Evolutionary conservation across 2,329 filamentous ascomycete species (phyloP).

Genomic region (Magnaporthiopsis rhizophila): DNA sequence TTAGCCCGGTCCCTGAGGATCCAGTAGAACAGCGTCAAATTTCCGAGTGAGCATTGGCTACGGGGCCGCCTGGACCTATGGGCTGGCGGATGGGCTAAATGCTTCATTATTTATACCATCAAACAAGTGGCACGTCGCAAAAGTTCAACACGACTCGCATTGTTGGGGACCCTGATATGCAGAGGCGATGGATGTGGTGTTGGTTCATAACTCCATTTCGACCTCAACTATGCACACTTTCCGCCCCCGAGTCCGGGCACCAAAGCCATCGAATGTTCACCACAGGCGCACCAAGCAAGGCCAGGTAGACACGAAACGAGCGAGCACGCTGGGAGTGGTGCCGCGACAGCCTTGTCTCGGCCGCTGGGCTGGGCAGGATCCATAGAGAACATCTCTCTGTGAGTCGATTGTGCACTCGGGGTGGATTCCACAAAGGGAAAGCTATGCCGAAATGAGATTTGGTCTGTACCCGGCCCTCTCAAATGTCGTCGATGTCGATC

Average conservation of each 20-base stretch:
- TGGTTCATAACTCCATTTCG: neutral
- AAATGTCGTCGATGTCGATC: conserved; percentile 94
- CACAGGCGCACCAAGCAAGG: neutral
- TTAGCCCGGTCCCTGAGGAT: neutral
- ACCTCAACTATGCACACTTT: neutral
- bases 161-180: neutral
- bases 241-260: neutral
- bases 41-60: neutral
- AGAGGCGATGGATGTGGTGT: neutral
- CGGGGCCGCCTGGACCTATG: neutral
- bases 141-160: neutral
- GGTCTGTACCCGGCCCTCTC: conserved; percentile 24
- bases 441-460: neutral
- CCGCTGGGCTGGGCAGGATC: neutral
- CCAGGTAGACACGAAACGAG: neutral
- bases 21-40: neutral
- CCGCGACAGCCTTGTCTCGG: neutral
- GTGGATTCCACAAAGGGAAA: neutral
- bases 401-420: neutral
- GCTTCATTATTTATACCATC: neutral
- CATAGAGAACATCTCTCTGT: neutral
- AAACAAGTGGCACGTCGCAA: neutral
- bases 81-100: neutral
- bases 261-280: neutral
- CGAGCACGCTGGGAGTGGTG: neutral